Evolutionary conservation across 2,329 filamentous ascomycete genomes (phyloP).

Genomic region (Cladosporium sp.): DNA sequence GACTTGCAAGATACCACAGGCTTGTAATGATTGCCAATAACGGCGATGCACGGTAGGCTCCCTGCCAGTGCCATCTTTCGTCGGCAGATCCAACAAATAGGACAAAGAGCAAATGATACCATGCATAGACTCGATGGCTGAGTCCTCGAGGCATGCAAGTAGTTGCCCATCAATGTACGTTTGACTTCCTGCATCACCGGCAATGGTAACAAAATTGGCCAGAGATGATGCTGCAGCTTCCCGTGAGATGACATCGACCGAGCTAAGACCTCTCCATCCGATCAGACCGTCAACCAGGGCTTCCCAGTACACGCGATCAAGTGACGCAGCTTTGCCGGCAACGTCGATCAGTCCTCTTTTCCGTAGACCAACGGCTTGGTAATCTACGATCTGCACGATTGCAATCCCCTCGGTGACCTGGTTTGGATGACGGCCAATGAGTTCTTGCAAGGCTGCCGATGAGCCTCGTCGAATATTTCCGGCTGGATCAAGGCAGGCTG

Average conservation of each 20-base stretch:
- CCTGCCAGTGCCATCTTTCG: too few species aligned
- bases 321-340: slow-evolving; percentile 64
- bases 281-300: slow-evolving; percentile 70
- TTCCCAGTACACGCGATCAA: slow-evolving; percentile 65
- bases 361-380: slow-evolving; percentile 86
- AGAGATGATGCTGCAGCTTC: slow-evolving; percentile 70
- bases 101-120: slow-evolving; percentile 23
- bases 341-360: slow-evolving; percentile 79
- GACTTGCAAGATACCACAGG: not conserved
- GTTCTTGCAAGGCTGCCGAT: slow-evolving; percentile 89
- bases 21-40: not conserved
- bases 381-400: slow-evolving; percentile 87
- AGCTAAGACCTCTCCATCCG: slow-evolving; percentile 85
- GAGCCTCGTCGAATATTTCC: slow-evolving; percentile 92
- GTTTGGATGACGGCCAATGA: slow-evolving; percentile 89
- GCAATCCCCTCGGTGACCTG: slow-evolving; percentile 77
- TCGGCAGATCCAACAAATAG: not conserved
- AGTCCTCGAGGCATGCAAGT: slow-evolving; percentile 27
- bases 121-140: slow-evolving; percentile 26
- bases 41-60: slow-evolving; percentile 1
- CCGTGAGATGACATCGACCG: slow-evolving; percentile 72
- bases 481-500: slow-evolving; percentile 81
- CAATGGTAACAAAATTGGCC: slow-evolving; percentile 51
- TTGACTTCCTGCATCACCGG: slow-evolving; percentile 38
- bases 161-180: slow-evolving; percentile 28